Base-by-base conservation (phyloP, 1,139 yeast genomes). In the Hyphopichia pseudoburtonii region DNA sequence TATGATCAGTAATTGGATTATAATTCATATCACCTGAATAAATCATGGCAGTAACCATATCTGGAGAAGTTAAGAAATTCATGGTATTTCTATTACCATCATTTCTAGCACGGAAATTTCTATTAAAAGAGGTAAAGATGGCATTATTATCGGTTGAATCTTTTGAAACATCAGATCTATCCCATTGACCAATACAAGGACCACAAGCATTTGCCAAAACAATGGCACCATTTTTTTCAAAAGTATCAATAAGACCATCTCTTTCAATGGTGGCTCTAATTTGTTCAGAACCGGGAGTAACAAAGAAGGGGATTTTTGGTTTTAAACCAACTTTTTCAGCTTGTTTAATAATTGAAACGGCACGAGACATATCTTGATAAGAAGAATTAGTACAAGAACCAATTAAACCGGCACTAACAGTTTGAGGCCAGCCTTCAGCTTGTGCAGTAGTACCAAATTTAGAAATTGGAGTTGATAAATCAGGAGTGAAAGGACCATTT, bases 101-200 rank as follows among this genome's bases (percentile, higher is more conserved):
- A 59, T 92, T 92, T 76, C 98, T 83, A 28, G 97, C 95, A 58
- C 90, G 79, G 75, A 92, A 92, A 66, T 92, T 92, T 73, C 98
- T 82, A 75, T 92, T 92, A 74, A 89, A 92, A 11, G 96, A 87
- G 17, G 97, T 87, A 70, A 92, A 85, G 44, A 92, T 92, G 37
- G 97, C 88, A 57, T 90, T 90, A 36, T 63, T 64, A 41, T 78
- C 82, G 36, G 80, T 73, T 7, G 85, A 78, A 38, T 76, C 78
- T 61, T 84, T 83, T 36, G 83, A 73, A 35, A 83, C 75, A 44
- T 71, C 76, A 12, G 65, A 53, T 66, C 98, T 82, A 60, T 89
- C 96, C 98, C 98, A 92, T 71, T 92, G 97, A 37, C 98, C 98
- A 56, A 92, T 92, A 73, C 98, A 92, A 47, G 97, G 98, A 41